Evolutionary conservation across 345 rosid genomes (phyloP).

Genomic region (Eutrema japonicum): DNA sequence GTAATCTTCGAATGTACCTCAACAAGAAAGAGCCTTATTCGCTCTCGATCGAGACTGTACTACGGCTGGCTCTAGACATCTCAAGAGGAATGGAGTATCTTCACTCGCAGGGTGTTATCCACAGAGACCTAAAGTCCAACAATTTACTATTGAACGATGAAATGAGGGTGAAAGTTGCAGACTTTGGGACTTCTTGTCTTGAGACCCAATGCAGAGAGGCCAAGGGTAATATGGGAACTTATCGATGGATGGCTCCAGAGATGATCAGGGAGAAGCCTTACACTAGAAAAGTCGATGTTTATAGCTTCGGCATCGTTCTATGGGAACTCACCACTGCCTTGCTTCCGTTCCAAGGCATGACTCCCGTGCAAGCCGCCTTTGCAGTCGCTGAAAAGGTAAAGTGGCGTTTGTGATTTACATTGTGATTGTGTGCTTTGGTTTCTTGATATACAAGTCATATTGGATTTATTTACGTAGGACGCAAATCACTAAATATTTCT

Average conservation of each 20-base stretch:
- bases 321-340: conserved; percentile 98
- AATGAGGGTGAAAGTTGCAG: conserved; percentile 96
- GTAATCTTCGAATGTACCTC: conserved; percentile 95
- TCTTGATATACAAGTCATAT: conserved; percentile 5
- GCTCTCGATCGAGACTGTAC: conserved; percentile 81
- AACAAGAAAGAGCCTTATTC: conserved; percentile 98
- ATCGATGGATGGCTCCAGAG: conserved; percentile 99
- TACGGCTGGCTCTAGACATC: conserved; percentile 91
- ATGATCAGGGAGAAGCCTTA: conserved; percentile 95
- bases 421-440: not conserved
- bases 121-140: conserved; percentile 92
- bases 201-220: conserved; percentile 90
- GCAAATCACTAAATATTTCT: not conserved
- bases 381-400: conserved; percentile 95
- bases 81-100: conserved; percentile 99
- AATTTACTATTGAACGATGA: conserved; percentile 92
- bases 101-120: conserved; percentile 98
- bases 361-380: conserved; percentile 98
- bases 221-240: conserved; percentile 96
- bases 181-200: conserved; percentile 93
- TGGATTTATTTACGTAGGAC: not conserved
- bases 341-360: conserved; percentile 99
- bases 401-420: not conserved
- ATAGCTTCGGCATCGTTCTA: conserved; percentile 93
- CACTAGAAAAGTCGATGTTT: conserved; percentile 93